Base-by-base conservation (phyloP, 1,139 yeast genomes). In the Yamadazyma diddensiae region DNA sequence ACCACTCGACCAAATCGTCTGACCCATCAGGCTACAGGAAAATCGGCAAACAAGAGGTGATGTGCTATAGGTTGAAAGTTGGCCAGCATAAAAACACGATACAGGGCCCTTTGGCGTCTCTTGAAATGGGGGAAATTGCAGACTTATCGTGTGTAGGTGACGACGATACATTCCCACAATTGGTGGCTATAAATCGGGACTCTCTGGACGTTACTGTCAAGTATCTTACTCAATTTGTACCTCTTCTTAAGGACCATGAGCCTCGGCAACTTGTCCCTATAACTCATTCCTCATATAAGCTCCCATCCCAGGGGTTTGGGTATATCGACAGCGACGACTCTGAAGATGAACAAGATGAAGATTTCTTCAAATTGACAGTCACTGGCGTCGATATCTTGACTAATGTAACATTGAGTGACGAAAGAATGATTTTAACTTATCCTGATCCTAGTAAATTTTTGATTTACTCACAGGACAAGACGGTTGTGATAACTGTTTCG, bases 251-350 rank as follows among this genome's bases (percentile, higher is more conserved):
- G 62, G 29, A 13, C 10, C 4, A 20, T 13, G 10, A 13, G 10
- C 6, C 15, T n/a, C n/a, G n/a, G n/a, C n/a, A n/a, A n/a, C n/a
- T n/a, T n/a, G n/a, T n/a, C n/a, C n/a, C n/a, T 18, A 18, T 6
- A 6, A 10, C 22, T 7, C 6, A 21, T 7, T 21, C 22, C n/a
- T 21, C 22, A 7, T 68, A 67, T 37, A 41, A 37, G 1, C 54
- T 49, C 25, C 69, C 70, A 1, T 41, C 36, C 14, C 47, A 43
- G 22, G 74, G 74, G 0, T 67, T 65, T 44, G 74, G 74, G 0
- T 68, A 52, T 39, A 38, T 65, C 13, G 66, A 61, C 24, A 47
- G 51, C 3, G 32, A 49, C 2, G 61, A 51, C 6, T 43, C 43
- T 6, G 40, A 23, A 9, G 31, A 21, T 8, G 24, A 13, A 16